Percentiles rank a stretch among this genome's conserved stretches.
phyloP scores from a whole-genome alignment of 1,139 yeast species.

The Pichia sp. region DNA sequence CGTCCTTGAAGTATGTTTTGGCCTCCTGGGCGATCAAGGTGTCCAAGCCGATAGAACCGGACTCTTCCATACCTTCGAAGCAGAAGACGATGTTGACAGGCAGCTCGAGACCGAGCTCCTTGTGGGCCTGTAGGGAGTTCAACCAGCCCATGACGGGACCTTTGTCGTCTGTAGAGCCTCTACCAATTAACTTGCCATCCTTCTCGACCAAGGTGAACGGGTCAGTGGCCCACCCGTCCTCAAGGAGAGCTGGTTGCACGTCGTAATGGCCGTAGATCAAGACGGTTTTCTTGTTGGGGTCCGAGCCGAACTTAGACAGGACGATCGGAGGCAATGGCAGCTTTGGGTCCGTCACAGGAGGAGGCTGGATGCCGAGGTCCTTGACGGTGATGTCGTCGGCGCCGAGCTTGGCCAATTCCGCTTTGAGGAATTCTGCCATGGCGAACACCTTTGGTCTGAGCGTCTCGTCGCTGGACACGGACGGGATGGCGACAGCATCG shows the following conservation, averaged over 20 bases:
- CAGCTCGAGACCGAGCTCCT: slow-evolving; percentile 73
- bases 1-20: slow-evolving; percentile 70
- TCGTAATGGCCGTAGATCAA: slow-evolving; percentile 95
- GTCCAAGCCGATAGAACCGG: slow-evolving; percentile 91
- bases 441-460: slow-evolving; percentile 75
- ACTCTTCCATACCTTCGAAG: slow-evolving; percentile 99
- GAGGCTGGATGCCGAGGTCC: slow-evolving; percentile 86
- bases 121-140: slow-evolving; percentile 87
- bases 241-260: slow-evolving; percentile 90
- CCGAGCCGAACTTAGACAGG: slow-evolving; percentile 78
- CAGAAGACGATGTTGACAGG: slow-evolving; percentile 92
- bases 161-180: slow-evolving; percentile 97
- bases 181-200: slow-evolving; percentile 70
- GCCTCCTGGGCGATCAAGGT: slow-evolving; percentile 78
- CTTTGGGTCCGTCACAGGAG: slow-evolving; percentile 61
- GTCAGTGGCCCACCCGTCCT: slow-evolving; percentile 94
- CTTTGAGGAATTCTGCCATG: slow-evolving; percentile 79
- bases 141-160: slow-evolving; percentile 99
- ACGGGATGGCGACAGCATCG: slow-evolving; percentile 86
- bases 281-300: slow-evolving; percentile 78
- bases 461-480: slow-evolving; percentile 87
- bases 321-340: slow-evolving; percentile 90
- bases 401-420: slow-evolving; percentile 66
- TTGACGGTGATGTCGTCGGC: slow-evolving; percentile 77
- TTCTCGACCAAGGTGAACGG: slow-evolving; percentile 73